Percentiles rank a stretch among this genome's conserved stretches.
Evolutionary conservation across 176 grass and related monocot genomes (phyloP).

Genomic region (Oryza officinalis): DNA sequence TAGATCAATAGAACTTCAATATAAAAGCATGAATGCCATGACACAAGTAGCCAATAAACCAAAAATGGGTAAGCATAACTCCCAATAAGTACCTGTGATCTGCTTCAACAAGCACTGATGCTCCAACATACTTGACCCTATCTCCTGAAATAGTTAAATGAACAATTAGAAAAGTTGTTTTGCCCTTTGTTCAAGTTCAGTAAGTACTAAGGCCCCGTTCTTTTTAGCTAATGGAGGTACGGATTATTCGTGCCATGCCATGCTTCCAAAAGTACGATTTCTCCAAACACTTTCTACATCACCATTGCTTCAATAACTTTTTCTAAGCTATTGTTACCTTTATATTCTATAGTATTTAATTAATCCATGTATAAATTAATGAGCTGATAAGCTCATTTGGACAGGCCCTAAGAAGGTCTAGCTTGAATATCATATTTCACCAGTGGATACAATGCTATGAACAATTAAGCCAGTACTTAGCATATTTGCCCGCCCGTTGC

Average conservation of each 20-base stretch:
- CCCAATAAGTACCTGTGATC: slow-evolving; percentile 59
- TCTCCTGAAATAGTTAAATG: slow-evolving; percentile 79
- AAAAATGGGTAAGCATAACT: slow-evolving; percentile 26
- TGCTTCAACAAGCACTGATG: slow-evolving; percentile 56
- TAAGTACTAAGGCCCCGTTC: neutral
- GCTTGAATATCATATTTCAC: slow-evolving; percentile 36
- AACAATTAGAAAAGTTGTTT: slow-evolving; percentile 22
- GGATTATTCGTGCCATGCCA: no score
- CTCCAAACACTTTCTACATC: neutral
- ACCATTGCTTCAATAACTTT: neutral
- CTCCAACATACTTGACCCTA: slow-evolving; percentile 79
- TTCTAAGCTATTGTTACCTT: neutral
- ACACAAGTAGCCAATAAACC: slow-evolving; percentile 6
- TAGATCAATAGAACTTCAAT: slow-evolving; percentile 26
- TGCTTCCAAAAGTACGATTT: no score
- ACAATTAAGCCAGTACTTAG: slow-evolving; percentile 1
- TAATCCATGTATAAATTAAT: neutral
- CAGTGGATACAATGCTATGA: slow-evolving; percentile 16
- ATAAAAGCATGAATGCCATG: neutral
- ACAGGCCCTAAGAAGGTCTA: neutral
- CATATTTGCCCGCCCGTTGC: neutral
- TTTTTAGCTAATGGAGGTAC: no score
- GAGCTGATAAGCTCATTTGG: neutral
- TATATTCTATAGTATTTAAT: neutral
- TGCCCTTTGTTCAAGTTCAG: slow-evolving; percentile 6